Conservation (phyloP, 345 rosid genomes). For the Orychophragmus violaceus region DNA sequence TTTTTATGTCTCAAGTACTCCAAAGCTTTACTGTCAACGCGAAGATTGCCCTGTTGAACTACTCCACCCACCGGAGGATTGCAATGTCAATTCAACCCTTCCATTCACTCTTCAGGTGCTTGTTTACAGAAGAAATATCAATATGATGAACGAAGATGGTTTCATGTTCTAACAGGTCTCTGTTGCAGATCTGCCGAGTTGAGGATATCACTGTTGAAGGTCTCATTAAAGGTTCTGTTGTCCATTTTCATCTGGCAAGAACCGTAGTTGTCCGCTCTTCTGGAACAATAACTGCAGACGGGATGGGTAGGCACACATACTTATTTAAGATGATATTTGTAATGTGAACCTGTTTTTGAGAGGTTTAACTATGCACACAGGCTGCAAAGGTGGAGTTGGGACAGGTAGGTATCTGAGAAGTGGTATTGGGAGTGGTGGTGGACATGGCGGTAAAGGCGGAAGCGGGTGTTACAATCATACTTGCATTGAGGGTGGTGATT, state of each 20-base stretch:
- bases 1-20: conserved; percentile 43
- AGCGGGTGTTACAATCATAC: conserved; percentile 68
- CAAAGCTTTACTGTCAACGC: conserved; percentile 65
- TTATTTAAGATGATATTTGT: neutral
- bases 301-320: conserved; percentile 57
- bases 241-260: conserved; percentile 94
- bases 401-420: conserved; percentile 60
- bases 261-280: conserved; percentile 63
- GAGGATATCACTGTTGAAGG: conserved; percentile 91
- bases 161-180: neutral
- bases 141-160: neutral
- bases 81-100: conserved; percentile 85
- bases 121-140: neutral
- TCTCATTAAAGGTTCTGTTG: conserved; percentile 82
- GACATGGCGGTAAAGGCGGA: conserved; percentile 96
- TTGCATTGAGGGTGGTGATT: conserved; percentile 58
- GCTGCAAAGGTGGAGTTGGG: conserved; percentile 88
- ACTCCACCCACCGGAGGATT: conserved; percentile 90
- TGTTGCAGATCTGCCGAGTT: conserved; percentile 85
- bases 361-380: conserved; percentile 32
- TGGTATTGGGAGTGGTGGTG: conserved; percentile 86
- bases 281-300: conserved; percentile 75
- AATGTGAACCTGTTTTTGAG: neutral
- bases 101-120: conserved; percentile 90
- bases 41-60: conserved; percentile 79